phyloP scores from a whole-genome alignment of 192 early-diverging fungal species.

The Chytriomyces sp. region DNA sequence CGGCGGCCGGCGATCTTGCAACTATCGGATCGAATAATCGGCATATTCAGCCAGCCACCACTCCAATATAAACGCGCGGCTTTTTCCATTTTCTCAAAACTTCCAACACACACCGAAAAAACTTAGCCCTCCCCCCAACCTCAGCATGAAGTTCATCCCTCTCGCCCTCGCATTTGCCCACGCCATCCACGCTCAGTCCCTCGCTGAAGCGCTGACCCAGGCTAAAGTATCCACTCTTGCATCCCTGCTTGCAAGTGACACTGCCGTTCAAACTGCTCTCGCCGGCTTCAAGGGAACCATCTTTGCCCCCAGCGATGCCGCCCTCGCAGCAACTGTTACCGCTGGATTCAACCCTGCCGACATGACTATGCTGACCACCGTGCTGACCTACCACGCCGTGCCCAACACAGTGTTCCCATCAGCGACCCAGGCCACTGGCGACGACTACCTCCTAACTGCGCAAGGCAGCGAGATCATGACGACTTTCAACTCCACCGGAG shows the following conservation, averaged over 20 bases:
- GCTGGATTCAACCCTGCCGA: conserved; percentile 13
- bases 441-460: conserved; percentile 12
- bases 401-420: conserved; percentile 15
- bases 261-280: conserved; percentile 14
- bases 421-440: neutral
- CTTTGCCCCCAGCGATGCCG: conserved; percentile 36
- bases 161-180: neutral
- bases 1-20: too few relatives aligned
- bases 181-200: neutral
- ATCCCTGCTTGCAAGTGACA: conserved; percentile 14
- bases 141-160: neutral
- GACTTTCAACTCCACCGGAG: neutral
- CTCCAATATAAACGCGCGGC: too few relatives aligned
- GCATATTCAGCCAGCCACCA: too few relatives aligned
- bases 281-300: conserved; percentile 21
- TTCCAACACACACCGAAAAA: too few relatives aligned
- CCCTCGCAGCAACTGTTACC: conserved; percentile 19
- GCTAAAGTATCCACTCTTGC: conserved; percentile 5
- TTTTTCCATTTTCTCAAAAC: too few relatives aligned
- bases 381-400: conserved; percentile 31
- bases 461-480: conserved; percentile 21
- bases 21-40: too few relatives aligned
- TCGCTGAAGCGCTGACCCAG: conserved; percentile 18
- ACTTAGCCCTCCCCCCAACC: neutral
- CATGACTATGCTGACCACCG: conserved; percentile 5